A percentile compares a stretch with the other conserved stretches of the same genome.
Evolutionary conservation across 1,284 basidiomycete genomes (phyloP).

Genomic region (Sphaerobolus stellatus): DNA sequence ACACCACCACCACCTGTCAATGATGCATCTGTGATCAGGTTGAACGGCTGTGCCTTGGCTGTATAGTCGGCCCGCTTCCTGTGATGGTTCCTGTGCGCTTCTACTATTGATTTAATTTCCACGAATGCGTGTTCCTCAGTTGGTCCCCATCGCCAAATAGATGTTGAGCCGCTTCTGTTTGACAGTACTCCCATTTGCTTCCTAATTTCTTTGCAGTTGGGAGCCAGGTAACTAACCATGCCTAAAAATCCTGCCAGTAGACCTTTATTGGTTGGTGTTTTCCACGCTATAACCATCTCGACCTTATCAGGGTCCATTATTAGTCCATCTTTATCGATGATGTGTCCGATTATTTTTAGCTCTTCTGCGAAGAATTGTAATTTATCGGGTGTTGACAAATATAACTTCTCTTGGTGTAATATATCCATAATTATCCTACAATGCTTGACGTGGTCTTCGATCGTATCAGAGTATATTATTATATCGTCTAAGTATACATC

Average conservation of each 20-base stretch:
- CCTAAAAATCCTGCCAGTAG: conserved; percentile 26
- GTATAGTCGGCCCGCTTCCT: conserved; percentile 24
- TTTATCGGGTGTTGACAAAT: conserved; percentile 28
- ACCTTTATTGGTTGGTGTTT: conserved; percentile 18
- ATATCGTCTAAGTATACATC: too few species aligned
- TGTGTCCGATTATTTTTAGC: conserved; percentile 31
- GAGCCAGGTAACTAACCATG: conserved; percentile 25
- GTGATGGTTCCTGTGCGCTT: conserved; percentile 18
- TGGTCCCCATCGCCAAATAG: conserved; percentile 21
- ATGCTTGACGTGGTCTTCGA: conserved; percentile 29
- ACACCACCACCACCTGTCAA: conserved; percentile 20
- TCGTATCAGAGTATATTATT: conserved; percentile 26
- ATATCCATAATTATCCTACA: conserved; percentile 24
- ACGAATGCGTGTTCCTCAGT: conserved; percentile 31
- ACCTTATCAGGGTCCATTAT: conserved; percentile 38
- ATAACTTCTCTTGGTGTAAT: conserved; percentile 23
- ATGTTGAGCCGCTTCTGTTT: conserved; percentile 11
- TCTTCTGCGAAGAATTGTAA: conserved; percentile 26
- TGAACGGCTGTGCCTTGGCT: too few species aligned
- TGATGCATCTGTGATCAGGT: too few species aligned
- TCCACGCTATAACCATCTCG: conserved; percentile 19
- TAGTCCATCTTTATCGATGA: conserved; percentile 30
- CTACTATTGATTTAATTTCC: conserved; percentile 25
- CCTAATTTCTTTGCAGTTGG: conserved; percentile 17
- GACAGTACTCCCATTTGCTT: conserved; percentile 24